A percentile compares a stretch with the other conserved stretches of the same genome.
phyloP scores from a whole-genome alignment of 345 rosid genomes.

The Heritiera fomes region DNA sequence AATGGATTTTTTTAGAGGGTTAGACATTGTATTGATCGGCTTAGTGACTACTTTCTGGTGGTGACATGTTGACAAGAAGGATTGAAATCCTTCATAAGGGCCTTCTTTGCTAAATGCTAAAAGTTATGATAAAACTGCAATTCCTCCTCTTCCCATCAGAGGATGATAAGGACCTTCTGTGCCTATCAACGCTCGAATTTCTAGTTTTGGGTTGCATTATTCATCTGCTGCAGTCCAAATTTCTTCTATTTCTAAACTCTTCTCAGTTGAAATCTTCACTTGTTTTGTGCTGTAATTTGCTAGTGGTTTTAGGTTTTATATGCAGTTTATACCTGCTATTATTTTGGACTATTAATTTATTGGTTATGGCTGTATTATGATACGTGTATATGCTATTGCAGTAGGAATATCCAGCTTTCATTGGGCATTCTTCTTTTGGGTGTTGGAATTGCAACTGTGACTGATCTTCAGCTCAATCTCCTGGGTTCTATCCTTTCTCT shows the following conservation, averaged over 20 bases:
- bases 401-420: conserved; percentile 83
- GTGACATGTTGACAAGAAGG: not conserved
- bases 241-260: not conserved
- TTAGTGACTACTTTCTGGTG: conserved; percentile 12
- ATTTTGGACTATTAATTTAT: not conserved
- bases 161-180: not conserved
- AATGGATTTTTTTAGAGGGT: not conserved
- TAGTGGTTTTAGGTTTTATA: conserved; percentile 9
- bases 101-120: not conserved
- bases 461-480: conserved; percentile 97
- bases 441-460: conserved; percentile 98
- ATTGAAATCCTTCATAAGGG: not conserved
- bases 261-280: not conserved
- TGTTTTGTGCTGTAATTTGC: not conserved
- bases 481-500: conserved; percentile 90
- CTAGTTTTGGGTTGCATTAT: not conserved
- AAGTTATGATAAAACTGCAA: not conserved
- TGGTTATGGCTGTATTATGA: conserved; percentile 25
- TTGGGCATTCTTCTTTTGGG: conserved; percentile 86
- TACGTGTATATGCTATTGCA: conserved; percentile 42
- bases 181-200: not conserved
- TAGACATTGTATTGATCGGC: not conserved
- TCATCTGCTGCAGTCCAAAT: not conserved
- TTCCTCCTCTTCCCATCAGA: not conserved
- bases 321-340: not conserved